Conservation (phyloP, 768 basidiomycete genomes). For the Rhodotorula sphaerocarpa region DNA sequence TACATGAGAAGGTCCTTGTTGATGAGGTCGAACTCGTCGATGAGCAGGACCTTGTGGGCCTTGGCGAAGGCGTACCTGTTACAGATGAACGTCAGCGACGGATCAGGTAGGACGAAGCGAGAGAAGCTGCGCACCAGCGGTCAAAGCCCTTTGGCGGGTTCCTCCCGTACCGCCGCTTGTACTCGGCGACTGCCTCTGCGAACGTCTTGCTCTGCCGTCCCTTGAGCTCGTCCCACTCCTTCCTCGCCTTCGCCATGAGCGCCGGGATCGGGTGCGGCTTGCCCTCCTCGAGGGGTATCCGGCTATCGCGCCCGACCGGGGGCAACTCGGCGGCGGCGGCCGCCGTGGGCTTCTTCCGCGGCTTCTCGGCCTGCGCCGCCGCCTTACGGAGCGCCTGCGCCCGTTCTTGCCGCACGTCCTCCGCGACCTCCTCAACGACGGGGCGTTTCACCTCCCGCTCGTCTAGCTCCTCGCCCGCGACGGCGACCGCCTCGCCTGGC, state of each 20-base stretch:
- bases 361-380: neutral
- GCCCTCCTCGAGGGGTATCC: conserved; percentile 35
- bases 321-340: conserved; percentile 12
- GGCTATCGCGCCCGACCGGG: conserved; percentile 20
- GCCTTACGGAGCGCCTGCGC: neutral
- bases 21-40: conserved; percentile 43
- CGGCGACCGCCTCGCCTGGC: neutral
- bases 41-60: conserved; percentile 35
- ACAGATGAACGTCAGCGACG: too few relatives aligned
- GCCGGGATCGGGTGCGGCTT: conserved; percentile 44
- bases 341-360: neutral
- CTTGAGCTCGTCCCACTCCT: conserved; percentile 43
- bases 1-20: conserved; percentile 39
- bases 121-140: conserved; percentile 30
- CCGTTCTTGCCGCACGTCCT: neutral
- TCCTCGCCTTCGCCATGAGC: conserved; percentile 42
- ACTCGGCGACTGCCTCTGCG: conserved; percentile 43
- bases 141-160: conserved; percentile 46
- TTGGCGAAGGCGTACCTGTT: conserved; percentile 32
- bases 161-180: conserved; percentile 43
- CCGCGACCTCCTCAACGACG: neutral
- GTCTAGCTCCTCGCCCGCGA: neutral
- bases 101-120: neutral
- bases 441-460: neutral
- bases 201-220: conserved; percentile 43